Base-by-base conservation (phyloP, 2,329 filamentous ascomycete species). In the Exophiala mesophila region DNA sequence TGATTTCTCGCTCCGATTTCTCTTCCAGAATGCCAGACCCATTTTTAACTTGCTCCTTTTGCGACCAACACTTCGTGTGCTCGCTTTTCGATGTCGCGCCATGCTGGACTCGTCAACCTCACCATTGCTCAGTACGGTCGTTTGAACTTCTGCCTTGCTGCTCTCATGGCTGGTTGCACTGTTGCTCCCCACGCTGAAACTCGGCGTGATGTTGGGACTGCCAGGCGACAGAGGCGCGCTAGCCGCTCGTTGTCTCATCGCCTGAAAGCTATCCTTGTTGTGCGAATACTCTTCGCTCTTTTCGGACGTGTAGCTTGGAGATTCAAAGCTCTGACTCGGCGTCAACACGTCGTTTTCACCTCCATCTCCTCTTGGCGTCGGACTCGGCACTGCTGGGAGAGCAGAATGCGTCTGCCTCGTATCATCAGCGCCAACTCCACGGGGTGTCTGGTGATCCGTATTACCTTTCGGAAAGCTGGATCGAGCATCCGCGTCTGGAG, bases 131-230 rank as follows among this genome's bases (percentile, higher is more conserved):
- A 55, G 30, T 10, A 54, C 44, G 18, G 47, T 51, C n/a, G 49
- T 44, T 16, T 52, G 45, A 20, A 52, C 42, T 29, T 56, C 53
- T 19, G 47, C 38, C 30, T 56, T 56, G 45, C 47, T 53, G 33
- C 50, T 49, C 31, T 50, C 52, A 23, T 38, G 42, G 36, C 52
- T 54, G 9, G 48, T 51, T 13, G 46, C 46, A 31, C 50, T 50
- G 19, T 53, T 40, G 42, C 53, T 56, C 13, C 47, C 51, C 39
- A 53, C 28, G 37, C 53, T 54, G 40, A 46, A 56, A 30, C 47
- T 45, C 12, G 45, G 47, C 19, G 31, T 39, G 26, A 51, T 29
- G 17, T 33, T 38, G 7, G 50, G 40, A 34, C 41, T 44, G 24
- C 36, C 32, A 15, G 47, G 21, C 23, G 42, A 45, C 12, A 52